Evolutionary conservation across 805 yeast species (phyloP).

Genomic region (Candida piceae): DNA sequence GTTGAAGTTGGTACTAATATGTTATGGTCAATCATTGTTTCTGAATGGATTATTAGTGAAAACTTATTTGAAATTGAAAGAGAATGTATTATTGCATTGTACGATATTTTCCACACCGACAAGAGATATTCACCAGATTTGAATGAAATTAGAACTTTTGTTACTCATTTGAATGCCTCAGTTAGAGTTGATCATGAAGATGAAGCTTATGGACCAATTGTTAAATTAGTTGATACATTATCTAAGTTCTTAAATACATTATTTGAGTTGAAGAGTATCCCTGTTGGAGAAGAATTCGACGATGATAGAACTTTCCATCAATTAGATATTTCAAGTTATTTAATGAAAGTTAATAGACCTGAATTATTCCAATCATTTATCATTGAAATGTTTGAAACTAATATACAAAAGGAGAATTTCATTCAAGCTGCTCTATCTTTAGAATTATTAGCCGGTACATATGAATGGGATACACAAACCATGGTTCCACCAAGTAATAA

Average conservation of each 20-base stretch:
- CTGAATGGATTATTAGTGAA: constrained; percentile 58
- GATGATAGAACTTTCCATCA: constrained; percentile 82
- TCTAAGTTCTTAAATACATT: constrained; percentile 59
- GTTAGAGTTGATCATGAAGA: constrained; percentile 59
- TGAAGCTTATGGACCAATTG: constrained; percentile 48
- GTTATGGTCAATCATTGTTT: constrained; percentile 66
- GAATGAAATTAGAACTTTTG: constrained; percentile 49
- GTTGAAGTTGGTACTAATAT: constrained; percentile 59
- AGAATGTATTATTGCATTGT: constrained; percentile 58
- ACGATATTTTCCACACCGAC: constrained; percentile 55
- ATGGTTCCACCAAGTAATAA: constrained; percentile 49
- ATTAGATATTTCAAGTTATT: constrained; percentile 67
- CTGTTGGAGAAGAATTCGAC: constrained; percentile 77
- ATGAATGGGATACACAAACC: constrained; percentile 63
- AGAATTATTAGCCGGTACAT: constrained; percentile 72
- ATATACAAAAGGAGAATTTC: constrained; percentile 52
- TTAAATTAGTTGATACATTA: constrained; percentile 47
- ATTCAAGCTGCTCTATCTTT: constrained; percentile 82
- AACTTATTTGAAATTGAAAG: constrained; percentile 55
- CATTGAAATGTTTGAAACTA: constrained; percentile 64
- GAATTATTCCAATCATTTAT: constrained; percentile 77
- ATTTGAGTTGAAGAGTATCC: constrained; percentile 66
- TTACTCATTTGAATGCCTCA: constrained; percentile 43
- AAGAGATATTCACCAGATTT: constrained; percentile 48
- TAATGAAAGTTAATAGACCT: constrained; percentile 73